A percentile compares a stretch with the other conserved stretches of the same genome.
phyloP scores from a whole-genome alignment of 1,284 basidiomycete genomes.

The Uromyces viciae-fabae region DNA sequence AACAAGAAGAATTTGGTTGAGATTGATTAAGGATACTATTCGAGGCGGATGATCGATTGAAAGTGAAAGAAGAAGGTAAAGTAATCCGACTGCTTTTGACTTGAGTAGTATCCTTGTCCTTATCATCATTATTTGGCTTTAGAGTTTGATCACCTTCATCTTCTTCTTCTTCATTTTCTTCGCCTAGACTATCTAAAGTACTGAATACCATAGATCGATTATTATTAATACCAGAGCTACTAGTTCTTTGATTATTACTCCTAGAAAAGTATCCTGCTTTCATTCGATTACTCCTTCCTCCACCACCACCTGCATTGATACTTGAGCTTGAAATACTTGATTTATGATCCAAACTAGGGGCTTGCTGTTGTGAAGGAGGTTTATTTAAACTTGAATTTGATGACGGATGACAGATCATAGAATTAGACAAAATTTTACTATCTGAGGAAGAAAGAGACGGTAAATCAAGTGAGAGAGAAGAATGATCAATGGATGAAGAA shows the following conservation, averaged over 20 bases:
- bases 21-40: too few species aligned
- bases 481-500: constrained; percentile 14
- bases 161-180: constrained; percentile 31
- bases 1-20: not conserved
- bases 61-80: not conserved
- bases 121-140: not conserved
- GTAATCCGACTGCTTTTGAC: not conserved
- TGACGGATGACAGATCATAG: not conserved
- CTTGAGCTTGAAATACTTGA: not conserved
- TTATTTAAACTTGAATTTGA: too few species aligned
- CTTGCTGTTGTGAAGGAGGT: too few species aligned
- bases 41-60: too few species aligned
- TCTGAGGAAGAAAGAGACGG: not conserved
- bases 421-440: constrained; percentile 12
- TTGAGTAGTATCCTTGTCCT: not conserved
- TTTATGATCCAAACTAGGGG: not conserved
- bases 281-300: constrained; percentile 17
- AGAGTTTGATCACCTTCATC: constrained; percentile 5
- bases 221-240: too few species aligned
- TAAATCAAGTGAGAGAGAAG: not conserved
- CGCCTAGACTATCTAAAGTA: constrained; percentile 34
- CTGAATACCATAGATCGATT: not conserved
- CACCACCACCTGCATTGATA: not conserved
- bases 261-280: constrained; percentile 29
- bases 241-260: not conserved